Base-by-base conservation (phyloP, 2,329 filamentous ascomycete genomes). In the Aspergillus brasiliensis region DNA sequence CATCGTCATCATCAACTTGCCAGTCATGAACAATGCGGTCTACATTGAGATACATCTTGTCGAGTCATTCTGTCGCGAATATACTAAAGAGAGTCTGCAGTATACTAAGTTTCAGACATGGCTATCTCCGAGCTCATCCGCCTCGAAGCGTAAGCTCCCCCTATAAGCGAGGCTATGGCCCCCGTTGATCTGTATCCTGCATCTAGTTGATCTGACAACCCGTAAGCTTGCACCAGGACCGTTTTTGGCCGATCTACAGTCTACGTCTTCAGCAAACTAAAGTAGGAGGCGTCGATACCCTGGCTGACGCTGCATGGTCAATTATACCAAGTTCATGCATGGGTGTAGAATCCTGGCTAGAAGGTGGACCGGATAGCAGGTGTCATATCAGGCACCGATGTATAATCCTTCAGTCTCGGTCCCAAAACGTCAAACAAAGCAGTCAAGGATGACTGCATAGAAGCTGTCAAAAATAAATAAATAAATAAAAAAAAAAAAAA, bases 361-460 rank as follows among this genome's bases (percentile, higher is more conserved):
- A 23, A 19, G 17, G 40, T 44, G 17, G 10, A 44, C 19, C 38
- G 38, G 38, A 42, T 21, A 44, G n/a, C 38, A 37, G 27, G 38
- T 55, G 42, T 46, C 38, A 44, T 44, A 27, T 55, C 52, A 55
- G 52, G 52, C 52, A 55, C 34, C 52, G 46, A 55, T 44, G 19
- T 21, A 17, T 7, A 8, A 48, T 48, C 44, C 44, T 48, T 34
- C 31, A 15, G 13, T 34, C 31, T 34, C 13, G 4, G 15, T n/a
- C 23, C 38, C 23, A 19, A 21, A 31, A 17, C 21, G 40, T 55
- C 40, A 44, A 44, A 44, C 52, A 28, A 49, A 44, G 25, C 52
- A 34, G 37, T 42, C 37, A 10, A 23, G 8, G 28, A 48, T 27
- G 25, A 48, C 44, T 8, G 25, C 10, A 17, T 48, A 3, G 21